These are phyloP conservation scores for Aureobasidium leucospermi DNA, from an alignment of 2,329 filamentous ascomycete genomes.

Conservation along the genomic window DNA sequence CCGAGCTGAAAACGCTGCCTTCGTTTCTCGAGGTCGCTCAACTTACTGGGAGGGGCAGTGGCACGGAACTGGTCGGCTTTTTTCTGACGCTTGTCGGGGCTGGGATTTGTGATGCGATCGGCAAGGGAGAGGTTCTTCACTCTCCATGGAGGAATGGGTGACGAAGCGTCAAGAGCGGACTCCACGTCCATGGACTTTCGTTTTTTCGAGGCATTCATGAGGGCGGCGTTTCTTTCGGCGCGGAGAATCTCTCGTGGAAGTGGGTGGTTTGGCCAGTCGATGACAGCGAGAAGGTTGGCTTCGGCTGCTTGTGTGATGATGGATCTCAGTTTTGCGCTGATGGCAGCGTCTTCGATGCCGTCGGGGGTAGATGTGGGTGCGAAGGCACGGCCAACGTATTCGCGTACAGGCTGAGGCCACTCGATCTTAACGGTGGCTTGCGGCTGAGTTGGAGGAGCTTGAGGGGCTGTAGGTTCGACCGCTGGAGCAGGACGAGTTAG, in stretches of 20 bases:
- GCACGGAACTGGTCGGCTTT: slow-evolving; percentile 22
- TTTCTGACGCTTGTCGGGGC: slow-evolving; percentile 39
- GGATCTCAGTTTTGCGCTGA: slow-evolving; percentile 77
- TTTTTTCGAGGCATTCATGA: slow-evolving; percentile 50
- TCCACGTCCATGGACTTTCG: slow-evolving; percentile 68
- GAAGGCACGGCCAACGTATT: slow-evolving; percentile 86
- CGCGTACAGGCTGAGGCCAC: slow-evolving; percentile 75
- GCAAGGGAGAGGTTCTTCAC: slow-evolving; percentile 64
- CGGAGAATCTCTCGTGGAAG: slow-evolving; percentile 79
- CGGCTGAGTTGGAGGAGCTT: slow-evolving; percentile 12
- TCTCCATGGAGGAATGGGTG: slow-evolving; percentile 59
- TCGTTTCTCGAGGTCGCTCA: slow-evolving; percentile 79
- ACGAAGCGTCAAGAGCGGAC: slow-evolving; percentile 43
- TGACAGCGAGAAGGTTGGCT: slow-evolving; percentile 58
- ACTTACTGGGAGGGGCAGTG: slow-evolving; percentile 67
- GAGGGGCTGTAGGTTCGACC: slow-evolving; percentile 13
- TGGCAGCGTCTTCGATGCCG: slow-evolving; percentile 49
- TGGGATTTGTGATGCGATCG: slow-evolving; percentile 57
- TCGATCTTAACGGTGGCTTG: slow-evolving; percentile 50
- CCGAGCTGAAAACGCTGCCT: slow-evolving; percentile 72
- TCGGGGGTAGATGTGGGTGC: slow-evolving; percentile 49
- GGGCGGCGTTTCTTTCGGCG: slow-evolving; percentile 52
- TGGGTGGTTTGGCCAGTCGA: slow-evolving; percentile 77
- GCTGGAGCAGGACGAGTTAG: slow-evolving; percentile 22
- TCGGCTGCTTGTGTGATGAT: slow-evolving; percentile 80